phyloP scores from a whole-genome alignment of 1,284 basidiomycete genomes.

The Malassezia restricta region DNA sequence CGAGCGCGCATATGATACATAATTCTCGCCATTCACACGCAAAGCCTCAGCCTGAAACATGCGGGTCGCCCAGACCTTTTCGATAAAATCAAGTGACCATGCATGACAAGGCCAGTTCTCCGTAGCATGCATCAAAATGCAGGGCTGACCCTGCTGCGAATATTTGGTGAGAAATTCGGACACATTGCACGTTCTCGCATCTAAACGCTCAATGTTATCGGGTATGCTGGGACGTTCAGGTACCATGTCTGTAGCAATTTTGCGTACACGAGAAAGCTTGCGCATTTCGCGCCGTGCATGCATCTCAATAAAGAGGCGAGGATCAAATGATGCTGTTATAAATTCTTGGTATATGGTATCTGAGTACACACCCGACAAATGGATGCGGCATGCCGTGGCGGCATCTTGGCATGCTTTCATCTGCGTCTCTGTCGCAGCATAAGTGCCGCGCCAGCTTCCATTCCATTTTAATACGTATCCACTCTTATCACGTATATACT shows the following conservation, averaged over 20 bases:
- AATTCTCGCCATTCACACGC: conserved; percentile 19
- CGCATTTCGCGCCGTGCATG: not conserved
- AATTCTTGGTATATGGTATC: conserved; percentile 36
- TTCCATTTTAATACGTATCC: conserved; percentile 27
- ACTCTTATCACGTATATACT: conserved; percentile 20
- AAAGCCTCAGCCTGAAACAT: conserved; percentile 38
- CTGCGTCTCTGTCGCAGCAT: conserved; percentile 15
- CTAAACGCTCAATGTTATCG: conserved; percentile 21
- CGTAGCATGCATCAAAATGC: conserved; percentile 31
- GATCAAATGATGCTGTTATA: conserved; percentile 25
- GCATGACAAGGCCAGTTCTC: conserved; percentile 29
- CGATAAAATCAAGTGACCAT: conserved; percentile 28
- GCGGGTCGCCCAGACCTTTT: conserved; percentile 20
- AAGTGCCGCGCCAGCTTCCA: conserved; percentile 39
- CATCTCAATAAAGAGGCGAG: not conserved
- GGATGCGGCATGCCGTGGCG: conserved; percentile 13
- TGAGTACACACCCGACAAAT: conserved; percentile 12
- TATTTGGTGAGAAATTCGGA: conserved; percentile 16
- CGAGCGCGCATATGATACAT: conserved; percentile 28
- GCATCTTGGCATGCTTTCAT: not conserved
- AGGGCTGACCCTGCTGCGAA: conserved; percentile 22
- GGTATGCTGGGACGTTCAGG: conserved; percentile 18
- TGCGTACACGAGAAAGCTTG: not conserved
- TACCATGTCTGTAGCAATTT: conserved; percentile 12
- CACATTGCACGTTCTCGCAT: conserved; percentile 12